phyloP scores from a whole-genome alignment of 2,329 filamentous ascomycete genomes.

The Camptophora hylomeconis region DNA sequence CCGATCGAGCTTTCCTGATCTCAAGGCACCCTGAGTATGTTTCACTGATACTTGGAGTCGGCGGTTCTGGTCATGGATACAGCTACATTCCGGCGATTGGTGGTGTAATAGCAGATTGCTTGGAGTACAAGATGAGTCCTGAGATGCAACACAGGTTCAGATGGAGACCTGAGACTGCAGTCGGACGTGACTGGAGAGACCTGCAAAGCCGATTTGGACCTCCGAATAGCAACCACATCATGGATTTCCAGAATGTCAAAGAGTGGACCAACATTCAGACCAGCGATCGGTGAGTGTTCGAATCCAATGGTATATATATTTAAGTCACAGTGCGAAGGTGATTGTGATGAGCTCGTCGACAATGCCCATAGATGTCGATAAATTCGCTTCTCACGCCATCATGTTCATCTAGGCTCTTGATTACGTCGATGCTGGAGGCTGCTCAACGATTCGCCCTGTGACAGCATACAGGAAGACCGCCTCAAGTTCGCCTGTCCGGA shows the following conservation, averaged over 20 bases:
- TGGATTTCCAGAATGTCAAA: conserved; percentile 34
- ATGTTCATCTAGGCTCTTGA: too few species aligned
- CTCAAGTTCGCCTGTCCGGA: too few species aligned
- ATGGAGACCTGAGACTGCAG: conserved; percentile 40
- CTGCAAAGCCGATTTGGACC: conserved; percentile 35
- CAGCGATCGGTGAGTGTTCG: too few species aligned
- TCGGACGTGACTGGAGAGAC: conserved; percentile 33
- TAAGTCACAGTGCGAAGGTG: too few species aligned
- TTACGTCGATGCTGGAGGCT: too few species aligned
- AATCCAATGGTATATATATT: too few species aligned
- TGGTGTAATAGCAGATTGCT: conserved; percentile 34
- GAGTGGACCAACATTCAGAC: too few species aligned
- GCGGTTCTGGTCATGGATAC: conserved; percentile 41
- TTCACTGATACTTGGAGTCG: conserved; percentile 35
- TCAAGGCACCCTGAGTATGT: conserved; percentile 33
- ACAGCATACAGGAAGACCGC: too few species aligned
- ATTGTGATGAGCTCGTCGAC: too few species aligned
- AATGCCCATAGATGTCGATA: too few species aligned
- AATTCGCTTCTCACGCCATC: too few species aligned
- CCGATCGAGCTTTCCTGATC: conserved; percentile 41
- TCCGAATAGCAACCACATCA: conserved; percentile 30
- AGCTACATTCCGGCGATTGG: conserved; percentile 41
- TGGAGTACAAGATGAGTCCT: conserved; percentile 33
- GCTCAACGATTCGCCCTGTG: too few species aligned
- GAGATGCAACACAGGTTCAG: conserved; percentile 31